A percentile compares a stretch with the other conserved stretches of the same genome.
Evolutionary conservation across 768 basidiomycete species (phyloP).

Genomic region (Paxillus involutus): DNA sequence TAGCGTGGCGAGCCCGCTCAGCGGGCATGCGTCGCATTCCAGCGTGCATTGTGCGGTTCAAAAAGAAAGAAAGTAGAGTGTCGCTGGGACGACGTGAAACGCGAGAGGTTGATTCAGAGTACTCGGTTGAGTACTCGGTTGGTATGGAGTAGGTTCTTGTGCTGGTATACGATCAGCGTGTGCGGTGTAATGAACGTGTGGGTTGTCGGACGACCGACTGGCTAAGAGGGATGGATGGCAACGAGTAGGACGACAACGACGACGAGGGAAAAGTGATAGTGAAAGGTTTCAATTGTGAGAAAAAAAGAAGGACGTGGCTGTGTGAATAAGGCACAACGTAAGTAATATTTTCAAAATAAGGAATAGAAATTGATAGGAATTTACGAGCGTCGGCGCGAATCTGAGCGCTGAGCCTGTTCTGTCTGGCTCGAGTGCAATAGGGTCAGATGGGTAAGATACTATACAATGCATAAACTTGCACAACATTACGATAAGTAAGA

Average conservation of each 20-base stretch:
- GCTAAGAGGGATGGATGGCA: background rate
- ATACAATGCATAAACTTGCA: background rate
- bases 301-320: too few species aligned
- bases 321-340: too few species aligned
- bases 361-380: too few species aligned
- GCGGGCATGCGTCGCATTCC: slow-evolving; percentile 26
- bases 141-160: background rate
- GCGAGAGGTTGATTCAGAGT: background rate
- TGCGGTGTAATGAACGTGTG: slow-evolving; percentile 17
- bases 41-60: slow-evolving; percentile 21
- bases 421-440: too few species aligned
- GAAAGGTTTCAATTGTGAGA: too few species aligned
- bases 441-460: background rate
- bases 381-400: too few species aligned
- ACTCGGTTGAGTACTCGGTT: background rate
- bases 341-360: too few species aligned
- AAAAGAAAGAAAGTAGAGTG: slow-evolving; percentile 1
- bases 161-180: background rate
- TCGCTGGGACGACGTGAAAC: background rate
- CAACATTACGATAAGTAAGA: background rate
- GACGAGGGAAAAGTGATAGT: background rate
- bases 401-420: too few species aligned
- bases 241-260: background rate
- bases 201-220: background rate
- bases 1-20: slow-evolving; percentile 34